These are phyloP conservation scores for Stereum hirsutum DNA, from an alignment of 1,284 basidiomycete genomes.

Conservation along the genomic window DNA sequence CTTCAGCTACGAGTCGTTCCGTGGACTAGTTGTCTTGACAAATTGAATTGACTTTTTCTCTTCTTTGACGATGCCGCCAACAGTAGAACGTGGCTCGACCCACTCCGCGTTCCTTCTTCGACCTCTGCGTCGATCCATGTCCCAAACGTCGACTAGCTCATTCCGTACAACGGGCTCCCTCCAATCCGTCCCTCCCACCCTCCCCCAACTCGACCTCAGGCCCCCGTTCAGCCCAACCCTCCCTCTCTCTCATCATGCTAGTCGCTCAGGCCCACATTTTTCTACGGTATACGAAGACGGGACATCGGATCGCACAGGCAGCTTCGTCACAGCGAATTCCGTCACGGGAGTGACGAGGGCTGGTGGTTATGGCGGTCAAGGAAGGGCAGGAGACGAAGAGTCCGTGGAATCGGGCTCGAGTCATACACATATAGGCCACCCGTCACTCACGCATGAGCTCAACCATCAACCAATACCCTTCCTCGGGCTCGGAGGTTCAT, in stretches of 20 bases:
- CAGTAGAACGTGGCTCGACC: constrained; percentile 10
- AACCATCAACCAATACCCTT: constrained; percentile 3
- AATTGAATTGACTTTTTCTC: no score
- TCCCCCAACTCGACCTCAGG: constrained; percentile 42
- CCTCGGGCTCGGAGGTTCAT: constrained; percentile 3
- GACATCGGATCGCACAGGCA: constrained; percentile 41
- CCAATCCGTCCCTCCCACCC: constrained; percentile 24
- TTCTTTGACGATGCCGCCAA: neutral
- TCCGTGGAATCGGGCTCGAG: no score
- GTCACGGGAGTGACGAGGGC: no score
- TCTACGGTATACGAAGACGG: constrained; percentile 34
- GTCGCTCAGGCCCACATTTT: constrained; percentile 26
- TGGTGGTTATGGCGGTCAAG: no score
- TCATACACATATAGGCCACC: no score
- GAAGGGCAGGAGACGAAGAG: no score
- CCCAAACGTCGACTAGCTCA: constrained; percentile 48
- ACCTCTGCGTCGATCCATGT: constrained; percentile 44
- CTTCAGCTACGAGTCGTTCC: neutral
- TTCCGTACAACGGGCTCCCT: constrained; percentile 31
- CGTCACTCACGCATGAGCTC: neutral
- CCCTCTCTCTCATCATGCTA: no score
- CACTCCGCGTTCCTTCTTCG: constrained; percentile 42
- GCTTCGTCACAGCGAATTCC: constrained; percentile 50
- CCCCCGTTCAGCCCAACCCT: constrained; percentile 36
- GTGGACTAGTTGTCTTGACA: no score